Evolutionary conservation across 345 rosid species (phyloP), one percentile per base, ranked within the genome.

Genomic region (Gossypium raimondii): DNA sequence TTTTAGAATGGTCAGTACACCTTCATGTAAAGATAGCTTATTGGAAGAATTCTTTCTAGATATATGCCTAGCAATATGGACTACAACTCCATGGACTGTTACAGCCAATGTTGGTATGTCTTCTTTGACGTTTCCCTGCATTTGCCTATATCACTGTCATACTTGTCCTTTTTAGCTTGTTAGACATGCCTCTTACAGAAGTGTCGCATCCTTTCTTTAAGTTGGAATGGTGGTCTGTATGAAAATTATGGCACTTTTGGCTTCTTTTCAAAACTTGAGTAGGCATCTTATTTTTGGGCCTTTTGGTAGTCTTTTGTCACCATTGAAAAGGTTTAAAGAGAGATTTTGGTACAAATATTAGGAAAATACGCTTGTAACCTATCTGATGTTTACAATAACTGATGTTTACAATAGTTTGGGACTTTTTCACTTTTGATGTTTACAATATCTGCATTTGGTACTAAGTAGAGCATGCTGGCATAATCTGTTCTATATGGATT

Each of bases 31-130:
- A 55, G 70, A 74, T 66, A 80, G 79, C 52, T 76, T 82, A 55
- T 57, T 94, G 70, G 83, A 86, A 64, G 93, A 89, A 72, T 90
- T 90, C 78, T 79, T 86, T 75, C 97, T 97, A 24, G 85, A 92
- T 84, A 79, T 94, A 77, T 79, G 80, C 80, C 78, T 94, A 86
- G 97, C 97, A 65, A 85, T 90, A 74, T 94, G 98, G 98, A 94
- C 98, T 62, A 94, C 98, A 70, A 92, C 98, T 72, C 98, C 98
- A 2, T 94, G 97, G 98, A 94, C 97, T 14, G 67, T 94, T 79
- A 97, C 95, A 65, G 98, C 97, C 75, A 94, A 94, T 84, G 97
- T 95, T 44, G 98, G 98, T 89, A 78, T 69, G 81, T 80, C 45
- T 59, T 80, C 43, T 22, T 18, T 17, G 2, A 34, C 43, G 45